Evolutionary conservation across 164 flowering plant genomes (phyloP).

Genomic region (Warburgia ugandensis): DNA sequence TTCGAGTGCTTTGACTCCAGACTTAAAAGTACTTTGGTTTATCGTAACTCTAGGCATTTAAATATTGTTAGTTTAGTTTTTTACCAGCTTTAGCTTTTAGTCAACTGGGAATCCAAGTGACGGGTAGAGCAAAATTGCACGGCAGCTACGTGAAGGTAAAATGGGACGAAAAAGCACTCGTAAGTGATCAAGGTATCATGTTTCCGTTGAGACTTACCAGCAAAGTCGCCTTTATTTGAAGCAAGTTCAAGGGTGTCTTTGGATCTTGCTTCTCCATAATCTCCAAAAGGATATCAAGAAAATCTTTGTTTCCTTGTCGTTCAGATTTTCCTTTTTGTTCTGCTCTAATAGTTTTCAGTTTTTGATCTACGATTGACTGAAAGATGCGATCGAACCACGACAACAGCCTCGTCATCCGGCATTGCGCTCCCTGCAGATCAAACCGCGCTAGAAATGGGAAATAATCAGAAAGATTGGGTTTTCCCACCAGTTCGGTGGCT

Average conservation of each 20-base stretch:
- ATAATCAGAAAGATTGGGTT: slow-evolving; percentile 1
- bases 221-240: neutral
- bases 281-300: neutral
- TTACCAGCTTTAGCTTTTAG: too few species aligned
- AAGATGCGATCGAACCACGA: neutral
- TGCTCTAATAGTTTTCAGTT: neutral
- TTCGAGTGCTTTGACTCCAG: too few species aligned
- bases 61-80: too few species aligned
- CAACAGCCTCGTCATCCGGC: neutral
- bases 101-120: too few species aligned
- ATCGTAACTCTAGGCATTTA: too few species aligned
- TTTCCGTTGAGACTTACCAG: neutral
- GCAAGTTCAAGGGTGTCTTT: neutral
- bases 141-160: too few species aligned
- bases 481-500: neutral
- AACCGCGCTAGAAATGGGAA: neutral
- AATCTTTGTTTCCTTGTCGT: neutral
- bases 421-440: neutral
- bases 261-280: neutral
- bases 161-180: too few species aligned
- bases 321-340: too few species aligned
- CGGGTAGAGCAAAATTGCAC: too few species aligned
- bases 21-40: too few species aligned
- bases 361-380: too few species aligned
- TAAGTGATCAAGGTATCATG: too few species aligned